phyloP scores from a whole-genome alignment of 2,329 filamentous ascomycete genomes.

The Dothideomycetidae sp. region DNA sequence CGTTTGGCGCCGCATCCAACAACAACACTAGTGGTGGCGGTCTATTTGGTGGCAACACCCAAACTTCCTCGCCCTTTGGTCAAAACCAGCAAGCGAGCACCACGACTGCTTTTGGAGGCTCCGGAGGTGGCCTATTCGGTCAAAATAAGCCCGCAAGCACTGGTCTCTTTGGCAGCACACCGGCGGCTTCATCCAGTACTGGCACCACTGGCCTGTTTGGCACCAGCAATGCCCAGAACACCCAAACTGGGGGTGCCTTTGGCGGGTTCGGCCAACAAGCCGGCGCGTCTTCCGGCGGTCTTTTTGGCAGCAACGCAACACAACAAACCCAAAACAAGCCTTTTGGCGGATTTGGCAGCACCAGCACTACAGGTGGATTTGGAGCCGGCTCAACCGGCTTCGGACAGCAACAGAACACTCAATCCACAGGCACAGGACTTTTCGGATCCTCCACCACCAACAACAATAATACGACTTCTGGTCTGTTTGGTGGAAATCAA shows the following conservation, averaged over 20 bases:
- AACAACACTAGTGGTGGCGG: slow-evolving; percentile 16
- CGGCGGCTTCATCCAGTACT: slow-evolving; percentile 9
- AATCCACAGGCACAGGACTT: slow-evolving; percentile 15
- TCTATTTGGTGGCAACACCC: slow-evolving; percentile 24
- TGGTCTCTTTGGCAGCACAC: slow-evolving; percentile 15
- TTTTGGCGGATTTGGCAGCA: slow-evolving; percentile 16
- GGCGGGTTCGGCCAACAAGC: slow-evolving; percentile 18
- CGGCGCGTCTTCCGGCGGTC: slow-evolving; percentile 6
- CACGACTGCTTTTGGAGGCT: slow-evolving; percentile 18
- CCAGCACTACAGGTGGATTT: slow-evolving; percentile 20
- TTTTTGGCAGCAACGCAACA: slow-evolving; percentile 12
- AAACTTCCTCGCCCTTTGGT: slow-evolving; percentile 14
- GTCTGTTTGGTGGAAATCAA: slow-evolving; percentile 18
- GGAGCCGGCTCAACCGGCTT: slow-evolving; percentile 15
- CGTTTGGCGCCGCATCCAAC: slow-evolving; percentile 31
- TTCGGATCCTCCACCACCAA: slow-evolving; percentile 17
- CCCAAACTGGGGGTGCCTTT: slow-evolving; percentile 13
- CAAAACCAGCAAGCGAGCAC: slow-evolving; percentile 9
- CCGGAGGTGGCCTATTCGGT: slow-evolving; percentile 17
- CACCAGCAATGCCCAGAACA: slow-evolving; percentile 23
- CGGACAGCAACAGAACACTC: slow-evolving; percentile 26
- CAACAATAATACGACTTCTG: slow-evolving; percentile 14
- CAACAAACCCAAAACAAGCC: slow-evolving; percentile 13
- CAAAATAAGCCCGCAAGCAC: slow-evolving; percentile 14
- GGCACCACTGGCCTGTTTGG: slow-evolving; percentile 21